Evolutionary conservation across 225 moss, liverwort and hornwort genomes (phyloP), one percentile per base, ranked within the genome.

Genomic region (Straminergon stramineum): DNA sequence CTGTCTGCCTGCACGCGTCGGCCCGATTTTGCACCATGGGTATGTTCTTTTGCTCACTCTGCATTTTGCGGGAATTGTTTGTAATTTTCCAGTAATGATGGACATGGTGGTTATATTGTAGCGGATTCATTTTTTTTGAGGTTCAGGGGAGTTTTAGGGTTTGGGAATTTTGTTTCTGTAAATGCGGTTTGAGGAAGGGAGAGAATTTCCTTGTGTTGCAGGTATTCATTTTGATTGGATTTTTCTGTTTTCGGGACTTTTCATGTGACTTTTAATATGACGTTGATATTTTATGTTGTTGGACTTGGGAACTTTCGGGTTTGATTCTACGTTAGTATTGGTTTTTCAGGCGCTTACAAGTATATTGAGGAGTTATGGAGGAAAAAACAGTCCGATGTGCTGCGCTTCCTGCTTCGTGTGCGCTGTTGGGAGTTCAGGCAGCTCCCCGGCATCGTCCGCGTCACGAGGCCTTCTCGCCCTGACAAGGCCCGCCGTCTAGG

Each of bases 341-440:
- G 7, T 56, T n/a, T 19, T 82, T 37, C 76, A 95, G 96, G 96
- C 81, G 96, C 96, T 60, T 96, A 96, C 95, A 97, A 97, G 91
- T 97, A 97, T 81, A 88, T 97, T 56, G 96, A 97, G 88, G 97
- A 97, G 93, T 90, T 97, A 87, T 96, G 96, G 96, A 92, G 97
- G 90, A 96, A 95, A 92, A 97, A 97, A 89, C 97, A 98, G 94
- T 96, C 94, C 5, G 97, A 98, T 89, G 98, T 98, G 93, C 93
- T 97, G 87, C 94, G 96, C 37, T 97, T 98, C 87, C 79, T 98
- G 76, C 93, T 95, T 57, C 96, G 98, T 87, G 98, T 96, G 75
- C 94, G 96, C 82, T 98, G 98, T 92, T 98, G 98, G 98, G 98
- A 97, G 92, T 98, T 87, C 71, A 93, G 98, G 80, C 98, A 98